phyloP scores from a whole-genome alignment of 805 yeast genomes.

The Candida pseudoglaebosa region DNA sequence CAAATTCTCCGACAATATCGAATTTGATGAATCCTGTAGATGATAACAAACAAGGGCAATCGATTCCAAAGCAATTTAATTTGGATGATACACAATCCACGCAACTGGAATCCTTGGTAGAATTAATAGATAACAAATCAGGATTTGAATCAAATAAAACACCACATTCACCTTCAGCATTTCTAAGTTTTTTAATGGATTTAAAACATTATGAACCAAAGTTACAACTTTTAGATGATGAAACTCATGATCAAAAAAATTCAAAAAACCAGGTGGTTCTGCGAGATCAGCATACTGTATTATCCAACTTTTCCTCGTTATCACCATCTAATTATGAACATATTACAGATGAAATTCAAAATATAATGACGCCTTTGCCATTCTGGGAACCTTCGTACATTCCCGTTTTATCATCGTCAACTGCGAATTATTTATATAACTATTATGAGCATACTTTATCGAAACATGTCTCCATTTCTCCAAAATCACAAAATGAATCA shows the following conservation, averaged over 20 bases:
- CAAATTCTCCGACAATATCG: conserved; percentile 9
- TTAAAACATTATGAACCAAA: conserved; percentile 11
- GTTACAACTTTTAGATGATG: conserved; percentile 3
- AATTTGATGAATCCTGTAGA: conserved; percentile 10
- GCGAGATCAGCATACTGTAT: too few relatives aligned
- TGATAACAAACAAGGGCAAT: background rate
- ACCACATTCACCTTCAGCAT: conserved; percentile 19
- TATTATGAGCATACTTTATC: conserved; percentile 47
- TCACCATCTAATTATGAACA: conserved; percentile 5
- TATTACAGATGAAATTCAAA: conserved; percentile 15
- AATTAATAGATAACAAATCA: conserved; percentile 1
- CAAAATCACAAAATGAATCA: conserved; percentile 38
- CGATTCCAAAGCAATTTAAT: background rate
- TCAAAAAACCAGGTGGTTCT: background rate
- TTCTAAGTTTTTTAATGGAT: conserved; percentile 23
- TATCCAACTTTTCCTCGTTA: conserved; percentile 5
- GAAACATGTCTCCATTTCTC: conserved; percentile 44
- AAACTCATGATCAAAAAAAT: conserved; percentile 6
- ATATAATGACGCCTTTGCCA: conserved; percentile 25
- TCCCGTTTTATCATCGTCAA: conserved; percentile 27
- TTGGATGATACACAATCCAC: background rate
- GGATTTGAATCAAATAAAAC: background rate
- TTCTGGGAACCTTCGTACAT: conserved; percentile 16
- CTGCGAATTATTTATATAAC: conserved; percentile 39
- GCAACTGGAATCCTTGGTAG: background rate